Percentiles rank a stretch among this genome's conserved stretches.
Evolutionary conservation across 352 stramenopile species (phyloP).

Genomic region (Globisporangium cylindrosporum): DNA sequence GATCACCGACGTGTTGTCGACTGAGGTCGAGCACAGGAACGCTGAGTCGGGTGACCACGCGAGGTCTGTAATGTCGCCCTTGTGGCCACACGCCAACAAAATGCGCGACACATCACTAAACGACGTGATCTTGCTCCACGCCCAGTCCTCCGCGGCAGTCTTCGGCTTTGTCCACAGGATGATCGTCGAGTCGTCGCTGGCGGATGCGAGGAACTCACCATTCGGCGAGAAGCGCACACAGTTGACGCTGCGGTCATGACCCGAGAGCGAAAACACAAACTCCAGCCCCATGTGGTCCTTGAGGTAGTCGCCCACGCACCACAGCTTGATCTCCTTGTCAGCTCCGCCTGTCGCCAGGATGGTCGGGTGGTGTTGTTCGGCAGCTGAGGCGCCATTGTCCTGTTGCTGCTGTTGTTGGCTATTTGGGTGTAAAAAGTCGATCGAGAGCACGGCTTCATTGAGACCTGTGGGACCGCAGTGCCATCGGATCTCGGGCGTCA

Average conservation of each 20-base stretch:
- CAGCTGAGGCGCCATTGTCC: background rate
- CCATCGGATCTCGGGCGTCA: slow-evolving; percentile 84
- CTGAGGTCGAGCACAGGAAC: slow-evolving; percentile 88
- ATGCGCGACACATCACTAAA: slow-evolving; percentile 78
- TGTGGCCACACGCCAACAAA: slow-evolving; percentile 78
- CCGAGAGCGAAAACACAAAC: slow-evolving; percentile 83
- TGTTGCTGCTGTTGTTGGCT: background rate
- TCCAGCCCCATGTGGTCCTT: slow-evolving; percentile 42
- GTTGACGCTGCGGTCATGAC: slow-evolving; percentile 89
- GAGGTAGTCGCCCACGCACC: slow-evolving; percentile 47
- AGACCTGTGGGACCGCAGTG: slow-evolving; percentile 83
- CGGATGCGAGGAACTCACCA: slow-evolving; percentile 79
- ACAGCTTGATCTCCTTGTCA: slow-evolving; percentile 89
- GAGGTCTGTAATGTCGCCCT: slow-evolving; percentile 91
- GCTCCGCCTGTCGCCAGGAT: slow-evolving; percentile 81
- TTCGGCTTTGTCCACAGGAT: slow-evolving; percentile 84
- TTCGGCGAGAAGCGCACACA: slow-evolving; percentile 91
- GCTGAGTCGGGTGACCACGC: slow-evolving; percentile 91
- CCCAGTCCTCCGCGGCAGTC: slow-evolving; percentile 60
- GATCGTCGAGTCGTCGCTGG: slow-evolving; percentile 88
- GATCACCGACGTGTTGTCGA: slow-evolving; percentile 91
- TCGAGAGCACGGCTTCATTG: slow-evolving; percentile 84
- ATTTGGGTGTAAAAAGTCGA: slow-evolving; percentile 62
- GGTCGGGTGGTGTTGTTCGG: slow-evolving; percentile 1
- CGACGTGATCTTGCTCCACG: slow-evolving; percentile 74